phyloP scores from a whole-genome alignment of 805 yeast species.

The Suhomyces faveliae region DNA sequence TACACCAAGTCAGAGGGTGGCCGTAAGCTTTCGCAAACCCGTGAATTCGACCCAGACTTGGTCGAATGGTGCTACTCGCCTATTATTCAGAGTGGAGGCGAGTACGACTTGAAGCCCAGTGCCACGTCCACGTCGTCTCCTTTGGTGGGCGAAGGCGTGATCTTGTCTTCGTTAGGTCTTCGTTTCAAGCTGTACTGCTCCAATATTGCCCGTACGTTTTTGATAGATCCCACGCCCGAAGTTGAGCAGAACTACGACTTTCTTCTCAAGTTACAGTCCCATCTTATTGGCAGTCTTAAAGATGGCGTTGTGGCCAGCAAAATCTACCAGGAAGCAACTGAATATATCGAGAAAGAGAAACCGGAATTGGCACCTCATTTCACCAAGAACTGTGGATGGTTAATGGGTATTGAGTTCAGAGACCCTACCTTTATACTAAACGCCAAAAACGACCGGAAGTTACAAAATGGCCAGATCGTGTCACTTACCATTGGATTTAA shows the following conservation, averaged over 20 bases:
- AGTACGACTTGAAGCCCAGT: conserved; percentile 78
- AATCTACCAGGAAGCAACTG: conserved; percentile 63
- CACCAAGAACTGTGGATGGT: conserved; percentile 81
- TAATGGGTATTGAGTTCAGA: conserved; percentile 86
- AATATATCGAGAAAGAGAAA: conserved; percentile 51
- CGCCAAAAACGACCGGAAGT: conserved; percentile 63
- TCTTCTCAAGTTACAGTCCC: conserved; percentile 64
- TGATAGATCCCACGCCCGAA: conserved; percentile 82
- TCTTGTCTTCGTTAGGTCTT: conserved; percentile 78
- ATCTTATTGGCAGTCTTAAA: conserved; percentile 52
- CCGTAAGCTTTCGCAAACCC: conserved; percentile 49
- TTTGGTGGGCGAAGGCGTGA: conserved; percentile 69
- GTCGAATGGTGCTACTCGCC: conserved; percentile 95
- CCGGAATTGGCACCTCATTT: conserved; percentile 66
- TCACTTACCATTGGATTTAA: conserved; percentile 77
- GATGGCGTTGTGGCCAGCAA: conserved; percentile 68
- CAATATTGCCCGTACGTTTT: conserved; percentile 79
- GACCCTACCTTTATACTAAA: conserved; percentile 74
- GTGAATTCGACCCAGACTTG: conserved; percentile 69
- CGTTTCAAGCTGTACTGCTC: conserved; percentile 89
- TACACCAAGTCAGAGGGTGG: conserved; percentile 52
- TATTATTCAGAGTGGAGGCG: conserved; percentile 83
- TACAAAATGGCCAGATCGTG: conserved; percentile 72
- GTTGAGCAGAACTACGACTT: conserved; percentile 80
- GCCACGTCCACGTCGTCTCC: conserved; percentile 70